A percentile compares a stretch with the other conserved stretches of the same genome.
phyloP scores from a whole-genome alignment of 176 grass and related monocot genomes.

The Thinopyrum elongatum region DNA sequence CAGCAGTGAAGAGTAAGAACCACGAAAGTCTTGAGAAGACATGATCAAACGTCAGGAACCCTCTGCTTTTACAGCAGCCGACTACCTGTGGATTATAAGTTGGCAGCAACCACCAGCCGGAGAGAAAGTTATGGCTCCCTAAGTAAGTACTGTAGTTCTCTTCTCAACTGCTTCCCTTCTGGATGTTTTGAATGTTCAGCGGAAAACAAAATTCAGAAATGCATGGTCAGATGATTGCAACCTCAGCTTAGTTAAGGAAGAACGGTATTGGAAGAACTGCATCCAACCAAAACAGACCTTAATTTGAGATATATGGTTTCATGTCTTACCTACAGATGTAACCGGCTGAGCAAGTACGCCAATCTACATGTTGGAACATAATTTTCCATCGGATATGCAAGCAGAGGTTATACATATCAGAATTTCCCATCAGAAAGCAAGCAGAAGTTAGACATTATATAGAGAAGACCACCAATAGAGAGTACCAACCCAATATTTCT shows the following conservation, averaged over 20 bases:
- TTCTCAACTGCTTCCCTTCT: slow-evolving; percentile 20
- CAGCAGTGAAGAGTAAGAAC: not conserved
- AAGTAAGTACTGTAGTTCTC: not conserved
- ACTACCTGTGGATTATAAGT: slow-evolving; percentile 10
- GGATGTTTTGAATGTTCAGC: slow-evolving; percentile 25
- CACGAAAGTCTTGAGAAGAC: not conserved
- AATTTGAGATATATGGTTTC: not conserved
- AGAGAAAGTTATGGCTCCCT: slow-evolving; percentile 6
- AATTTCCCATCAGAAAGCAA: not conserved
- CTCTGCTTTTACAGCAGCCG: not conserved
- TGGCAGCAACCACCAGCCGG: not conserved
- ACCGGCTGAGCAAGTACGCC: slow-evolving; percentile 54
- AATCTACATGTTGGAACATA: slow-evolving; percentile 28
- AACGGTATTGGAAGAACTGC: not conserved
- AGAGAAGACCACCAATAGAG: not conserved
- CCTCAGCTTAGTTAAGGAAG: not conserved
- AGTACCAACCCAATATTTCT: slow-evolving; percentile 60
- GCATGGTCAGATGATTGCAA: not conserved
- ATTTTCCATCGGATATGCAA: not conserved
- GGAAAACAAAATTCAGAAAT: not conserved
- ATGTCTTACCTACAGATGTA: slow-evolving; percentile 49
- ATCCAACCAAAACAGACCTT: slow-evolving; percentile 7
- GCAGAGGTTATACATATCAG: not conserved
- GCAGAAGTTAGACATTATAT: not conserved
- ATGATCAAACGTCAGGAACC: not conserved